Base-by-base conservation (phyloP, 768 basidiomycete species). In the Stropharia rugosoannulata region DNA sequence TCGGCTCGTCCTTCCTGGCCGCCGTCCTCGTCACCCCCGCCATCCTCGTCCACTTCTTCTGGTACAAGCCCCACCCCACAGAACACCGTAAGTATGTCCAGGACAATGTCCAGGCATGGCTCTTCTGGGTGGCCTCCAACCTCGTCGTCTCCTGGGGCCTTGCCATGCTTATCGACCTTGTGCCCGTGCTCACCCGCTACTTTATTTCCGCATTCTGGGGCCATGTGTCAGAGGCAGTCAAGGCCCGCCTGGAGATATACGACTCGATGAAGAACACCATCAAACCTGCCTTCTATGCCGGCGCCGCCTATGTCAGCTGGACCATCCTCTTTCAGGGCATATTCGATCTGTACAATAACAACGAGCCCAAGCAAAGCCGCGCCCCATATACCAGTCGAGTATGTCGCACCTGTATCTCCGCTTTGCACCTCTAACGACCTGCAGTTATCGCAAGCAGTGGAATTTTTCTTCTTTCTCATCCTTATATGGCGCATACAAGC, bases 81-180 rank as follows among this genome's bases (percentile, higher is more conserved):
- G 74, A 76, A 7, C 72, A 83, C 59, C 80, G 87, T 13, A 76
- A 73, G 27, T 87, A 79, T 58, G 78, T 90, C 58, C 79, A 79
- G 51, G 79, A 85, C 58, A 91, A 87, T 66, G 68, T 87, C 43
- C 75, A 87, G 66, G 86, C 87, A 3, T 93, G 90, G 90, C 74
- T 91, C 2, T 89, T 89, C 69, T 93, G 90, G 89, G 83, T 82
- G 6, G 90, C 89, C 4, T 80, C 86, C 38, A 91, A 93, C 67
- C 73, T 91, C 49, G 73, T 89, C 55, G 78, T 90, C 49, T 90
- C 89, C 2, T 93, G 90, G 90, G 86, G 78, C 58, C 82, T 93
- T 35, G 90, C 86, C 16, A 73, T 89, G 71, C 71, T 87, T 56
- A 73, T 90, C 61, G 87, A 91, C 66, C 69, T 91, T 51, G 69